phyloP scores from a whole-genome alignment of 2,329 filamentous ascomycete species.

The Epichloe scottii region DNA sequence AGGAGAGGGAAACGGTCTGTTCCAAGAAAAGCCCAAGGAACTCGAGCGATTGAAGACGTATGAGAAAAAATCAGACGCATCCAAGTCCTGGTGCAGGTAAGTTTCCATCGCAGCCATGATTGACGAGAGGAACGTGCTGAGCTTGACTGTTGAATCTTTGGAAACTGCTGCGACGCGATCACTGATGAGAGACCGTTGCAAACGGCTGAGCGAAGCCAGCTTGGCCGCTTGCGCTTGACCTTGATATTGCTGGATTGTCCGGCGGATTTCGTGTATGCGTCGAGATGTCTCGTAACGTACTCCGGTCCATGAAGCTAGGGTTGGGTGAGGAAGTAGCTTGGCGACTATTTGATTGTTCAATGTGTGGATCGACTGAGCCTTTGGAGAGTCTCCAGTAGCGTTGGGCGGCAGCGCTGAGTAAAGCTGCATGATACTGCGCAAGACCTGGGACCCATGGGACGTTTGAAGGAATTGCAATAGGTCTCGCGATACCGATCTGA shows the following conservation, averaged over 20 bases:
- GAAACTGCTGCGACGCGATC: constrained; percentile 41
- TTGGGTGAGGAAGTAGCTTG: constrained; percentile 26
- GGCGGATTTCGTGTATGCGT: constrained; percentile 30
- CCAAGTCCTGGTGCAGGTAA: constrained; percentile 27
- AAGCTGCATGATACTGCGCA: constrained; percentile 22
- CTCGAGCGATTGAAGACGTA: constrained; percentile 17
- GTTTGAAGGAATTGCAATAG: constrained; percentile 21
- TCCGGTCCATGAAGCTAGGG: constrained; percentile 35
- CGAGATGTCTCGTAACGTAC: constrained; percentile 38
- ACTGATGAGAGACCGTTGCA: constrained; percentile 47
- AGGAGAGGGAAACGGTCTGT: constrained; percentile 37
- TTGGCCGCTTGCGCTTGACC: constrained; percentile 30
- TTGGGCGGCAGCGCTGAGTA: constrained; percentile 21
- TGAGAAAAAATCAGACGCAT: constrained; percentile 8
- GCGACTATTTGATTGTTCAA: constrained; percentile 45
- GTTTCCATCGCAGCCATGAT: constrained; percentile 28
- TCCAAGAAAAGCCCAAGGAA: constrained; percentile 40
- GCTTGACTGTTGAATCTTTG: constrained; percentile 47
- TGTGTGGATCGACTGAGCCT: constrained; percentile 42
- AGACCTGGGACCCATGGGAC: constrained; percentile 14
- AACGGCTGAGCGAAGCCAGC: constrained; percentile 42
- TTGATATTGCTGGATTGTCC: constrained; percentile 28
- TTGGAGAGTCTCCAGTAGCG: constrained; percentile 18
- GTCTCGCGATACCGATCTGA: constrained; percentile 11
- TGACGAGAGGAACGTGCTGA: constrained; percentile 37